Evolutionary conservation across 768 basidiomycete species (phyloP).

Genomic region (Macrolepiota albuminosa): DNA sequence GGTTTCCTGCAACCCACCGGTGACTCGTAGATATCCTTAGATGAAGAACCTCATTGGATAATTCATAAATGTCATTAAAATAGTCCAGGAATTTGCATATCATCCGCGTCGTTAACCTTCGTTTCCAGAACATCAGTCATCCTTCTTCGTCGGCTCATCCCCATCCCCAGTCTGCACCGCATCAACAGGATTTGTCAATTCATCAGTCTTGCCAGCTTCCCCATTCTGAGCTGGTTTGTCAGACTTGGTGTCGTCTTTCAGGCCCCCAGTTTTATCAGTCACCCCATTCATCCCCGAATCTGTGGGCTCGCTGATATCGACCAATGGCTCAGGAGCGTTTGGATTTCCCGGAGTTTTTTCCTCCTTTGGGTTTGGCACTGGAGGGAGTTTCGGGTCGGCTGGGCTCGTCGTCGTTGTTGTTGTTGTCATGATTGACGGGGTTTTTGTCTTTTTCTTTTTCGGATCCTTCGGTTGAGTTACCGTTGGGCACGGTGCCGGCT

Average conservation of each 20-base stretch:
- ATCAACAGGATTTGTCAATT: background rate
- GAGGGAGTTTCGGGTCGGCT: background rate
- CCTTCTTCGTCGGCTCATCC: background rate
- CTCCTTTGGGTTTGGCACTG: background rate
- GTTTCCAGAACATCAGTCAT: background rate
- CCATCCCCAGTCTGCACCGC: background rate
- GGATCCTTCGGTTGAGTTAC: background rate
- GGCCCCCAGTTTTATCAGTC: background rate
- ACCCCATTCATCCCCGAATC: background rate
- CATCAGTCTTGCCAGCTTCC: background rate
- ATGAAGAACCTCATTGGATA: background rate
- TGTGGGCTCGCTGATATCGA: background rate
- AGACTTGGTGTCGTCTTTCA: background rate
- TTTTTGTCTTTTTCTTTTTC: background rate
- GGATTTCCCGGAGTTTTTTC: background rate
- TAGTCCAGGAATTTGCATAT: background rate
- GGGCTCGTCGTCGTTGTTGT: background rate
- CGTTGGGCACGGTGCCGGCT: background rate
- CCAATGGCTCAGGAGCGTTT: slow-evolving; percentile 1
- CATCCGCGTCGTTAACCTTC: slow-evolving; percentile 3
- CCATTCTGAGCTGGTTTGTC: slow-evolving; percentile 1
- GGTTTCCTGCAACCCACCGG: background rate
- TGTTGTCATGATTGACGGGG: background rate
- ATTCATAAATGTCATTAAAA: background rate
- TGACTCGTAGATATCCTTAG: background rate